Conservation (phyloP, 805 yeast genomes). For the Candida lessepsii region DNA sequence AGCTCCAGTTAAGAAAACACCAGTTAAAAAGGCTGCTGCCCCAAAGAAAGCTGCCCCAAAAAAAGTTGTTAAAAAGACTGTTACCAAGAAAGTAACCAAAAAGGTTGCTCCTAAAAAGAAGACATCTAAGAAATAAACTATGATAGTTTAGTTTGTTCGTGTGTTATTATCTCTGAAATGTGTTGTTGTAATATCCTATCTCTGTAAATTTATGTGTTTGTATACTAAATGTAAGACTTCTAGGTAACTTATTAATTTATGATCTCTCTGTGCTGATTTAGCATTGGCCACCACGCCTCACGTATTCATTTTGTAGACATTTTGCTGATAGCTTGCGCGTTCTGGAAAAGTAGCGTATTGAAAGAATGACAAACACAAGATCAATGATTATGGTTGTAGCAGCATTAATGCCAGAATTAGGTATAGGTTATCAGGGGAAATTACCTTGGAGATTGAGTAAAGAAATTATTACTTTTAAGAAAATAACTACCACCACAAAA, state of each 20-base stretch:
- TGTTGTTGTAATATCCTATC: constrained; percentile 4
- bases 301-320: too few species aligned
- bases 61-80: constrained; percentile 22
- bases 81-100: constrained; percentile 20
- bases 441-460: constrained; percentile 85
- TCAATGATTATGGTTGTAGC: constrained; percentile 68
- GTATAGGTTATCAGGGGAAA: constrained; percentile 79
- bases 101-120: constrained; percentile 20
- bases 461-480: constrained; percentile 83
- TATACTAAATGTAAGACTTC: constrained; percentile 11
- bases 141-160: not conserved
- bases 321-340: constrained; percentile 9
- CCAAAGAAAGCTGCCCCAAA: constrained; percentile 13
- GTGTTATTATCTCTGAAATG: constrained; percentile 6
- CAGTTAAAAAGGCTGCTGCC: constrained; percentile 19
- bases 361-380: constrained; percentile 8
- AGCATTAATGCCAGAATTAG: constrained; percentile 72
- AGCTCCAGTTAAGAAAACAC: constrained; percentile 19
- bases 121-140: constrained; percentile 5
- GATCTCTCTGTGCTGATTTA: too few species aligned
- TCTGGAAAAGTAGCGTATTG: not conserved
- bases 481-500: constrained; percentile 55
- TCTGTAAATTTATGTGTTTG: constrained; percentile 12
- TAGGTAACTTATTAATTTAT: not conserved
- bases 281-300: too few species aligned